phyloP scores from a whole-genome alignment of 306 rosid genomes.

The Vigna nakashimae region DNA sequence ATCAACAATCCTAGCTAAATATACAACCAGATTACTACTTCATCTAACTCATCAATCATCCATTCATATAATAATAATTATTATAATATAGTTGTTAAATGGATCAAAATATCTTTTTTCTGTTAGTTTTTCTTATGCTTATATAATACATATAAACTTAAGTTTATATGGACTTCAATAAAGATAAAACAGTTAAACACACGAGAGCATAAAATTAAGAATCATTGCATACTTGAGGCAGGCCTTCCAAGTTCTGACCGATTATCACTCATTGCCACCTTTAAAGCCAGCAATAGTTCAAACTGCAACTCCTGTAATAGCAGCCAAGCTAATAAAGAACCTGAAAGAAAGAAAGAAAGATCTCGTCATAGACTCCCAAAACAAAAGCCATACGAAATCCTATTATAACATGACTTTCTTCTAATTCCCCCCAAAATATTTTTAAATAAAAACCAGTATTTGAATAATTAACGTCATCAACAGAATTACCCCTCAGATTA shows the following conservation, averaged over 20 bases:
- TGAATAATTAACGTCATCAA: not conserved
- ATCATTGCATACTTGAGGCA: slow-evolving; percentile 65
- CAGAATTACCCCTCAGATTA: slow-evolving; percentile 17
- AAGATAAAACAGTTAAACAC: slow-evolving; percentile 25
- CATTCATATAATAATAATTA: too few relatives aligned
- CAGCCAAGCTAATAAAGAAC: slow-evolving; percentile 34
- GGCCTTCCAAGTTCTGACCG: slow-evolving; percentile 63
- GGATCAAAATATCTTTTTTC: too few relatives aligned
- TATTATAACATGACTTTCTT: slow-evolving; percentile 9
- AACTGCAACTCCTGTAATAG: slow-evolving; percentile 32
- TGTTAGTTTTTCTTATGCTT: not conserved
- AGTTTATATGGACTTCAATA: not conserved
- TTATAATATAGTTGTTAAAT: too few relatives aligned
- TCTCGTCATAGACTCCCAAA: slow-evolving; percentile 22
- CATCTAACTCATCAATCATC: too few relatives aligned
- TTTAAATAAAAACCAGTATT: not conserved
- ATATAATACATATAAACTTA: not conserved
- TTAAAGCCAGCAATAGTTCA: slow-evolving; percentile 47
- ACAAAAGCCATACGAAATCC: slow-evolving; percentile 9
- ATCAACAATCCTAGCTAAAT: too few relatives aligned
- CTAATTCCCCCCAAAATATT: not conserved
- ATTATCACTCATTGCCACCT: slow-evolving; percentile 54
- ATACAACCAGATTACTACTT: too few relatives aligned
- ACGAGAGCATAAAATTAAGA: not conserved
- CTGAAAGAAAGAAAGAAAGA: slow-evolving; percentile 34